A percentile compares a stretch with the other conserved stretches of the same genome.
Conservation (phyloP, 192 early-diverging fungal species). For the Coemansia sp. region DNA sequence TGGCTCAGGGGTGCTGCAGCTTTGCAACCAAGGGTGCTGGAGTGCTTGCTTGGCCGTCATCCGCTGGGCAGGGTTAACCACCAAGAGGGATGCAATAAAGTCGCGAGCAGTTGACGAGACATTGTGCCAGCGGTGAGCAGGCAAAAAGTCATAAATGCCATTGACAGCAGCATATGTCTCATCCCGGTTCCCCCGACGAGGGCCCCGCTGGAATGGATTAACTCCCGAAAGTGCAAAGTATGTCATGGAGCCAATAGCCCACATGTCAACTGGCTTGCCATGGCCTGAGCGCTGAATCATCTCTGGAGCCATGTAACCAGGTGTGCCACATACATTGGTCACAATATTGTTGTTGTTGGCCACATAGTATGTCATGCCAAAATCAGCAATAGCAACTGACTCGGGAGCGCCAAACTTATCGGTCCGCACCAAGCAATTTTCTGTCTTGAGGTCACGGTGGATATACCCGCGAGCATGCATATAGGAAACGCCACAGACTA, state of each 20-base stretch:
- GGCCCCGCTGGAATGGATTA: constrained; percentile 66
- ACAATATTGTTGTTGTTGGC: constrained; percentile 56
- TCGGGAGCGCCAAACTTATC: constrained; percentile 28
- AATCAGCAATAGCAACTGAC: constrained; percentile 74
- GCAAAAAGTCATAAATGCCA: constrained; percentile 65
- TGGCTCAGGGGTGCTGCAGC: neutral
- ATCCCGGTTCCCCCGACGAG: constrained; percentile 54
- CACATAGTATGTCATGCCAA: constrained; percentile 65
- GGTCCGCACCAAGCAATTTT: constrained; percentile 76
- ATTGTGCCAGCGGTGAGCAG: constrained; percentile 61
- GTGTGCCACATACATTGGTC: constrained; percentile 75
- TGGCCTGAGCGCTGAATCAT: constrained; percentile 56
- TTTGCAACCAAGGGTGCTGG: constrained; percentile 72
- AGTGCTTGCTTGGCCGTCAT: constrained; percentile 76
- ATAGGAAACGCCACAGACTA: constrained; percentile 78
- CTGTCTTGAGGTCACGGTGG: constrained; percentile 78
- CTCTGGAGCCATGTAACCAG: constrained; percentile 75
- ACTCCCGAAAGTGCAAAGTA: constrained; percentile 74
- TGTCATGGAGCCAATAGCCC: constrained; percentile 77
- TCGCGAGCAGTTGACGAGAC: constrained; percentile 63
- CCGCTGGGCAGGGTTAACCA: constrained; percentile 64
- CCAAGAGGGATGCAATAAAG: constrained; percentile 71
- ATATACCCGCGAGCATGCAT: constrained; percentile 86
- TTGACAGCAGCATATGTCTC: constrained; percentile 62
- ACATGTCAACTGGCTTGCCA: constrained; percentile 79